Evolutionary conservation across 164 flowering plant species (phyloP), one percentile per base, ranked within the genome.

Genomic region (Berberis thunbergii): DNA sequence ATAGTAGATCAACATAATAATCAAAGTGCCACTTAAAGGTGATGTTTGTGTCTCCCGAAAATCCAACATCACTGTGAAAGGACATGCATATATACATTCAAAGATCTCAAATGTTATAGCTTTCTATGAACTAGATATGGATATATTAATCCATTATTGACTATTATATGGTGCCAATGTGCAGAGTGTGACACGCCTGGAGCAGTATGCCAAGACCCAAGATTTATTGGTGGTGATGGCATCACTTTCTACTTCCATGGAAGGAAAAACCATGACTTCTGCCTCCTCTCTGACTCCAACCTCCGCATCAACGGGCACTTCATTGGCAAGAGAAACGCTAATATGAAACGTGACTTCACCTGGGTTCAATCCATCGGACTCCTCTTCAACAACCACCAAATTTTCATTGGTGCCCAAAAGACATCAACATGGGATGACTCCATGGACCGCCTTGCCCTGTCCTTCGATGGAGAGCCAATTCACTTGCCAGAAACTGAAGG

Each of bases 361-460:
- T 73, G 76, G 75, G 63, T 68, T n/a, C 75, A 73, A 43, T 58
- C 76, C 67, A 62, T 73, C 42, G 73, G 64, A 6, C 2, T 69
- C 48, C 68, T 73, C 43, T 69, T 69, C 45, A 75, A 70, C 74
- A 56, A 55, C 43, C 89, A 86, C 78, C 54, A 26, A 26, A 26
- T 26, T 26, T 26, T 26, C 64, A 26, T 81, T 39, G 80, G 78
- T 0, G 89, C 96, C 12, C 59, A 52, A 11, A 79, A 80, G 64
- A 80, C 87, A 1, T 64, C 84, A 1, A 73, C 67, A 2, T 88
- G 91, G 89, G 82, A 80, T 7, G 78, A 84, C 52, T 45, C 83
- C 50, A 12, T 59, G 4, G 86, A 87, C 69, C 79, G 76, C 43
- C 73, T 85, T 4, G 44, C 72, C 57, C 65, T 87, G 7, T 3